A percentile compares a stretch with the other conserved stretches of the same genome.
These are phyloP conservation scores for Diddensiella santjacobensis DNA, from an alignment of 805 yeast species.

Conservation along the genomic window DNA sequence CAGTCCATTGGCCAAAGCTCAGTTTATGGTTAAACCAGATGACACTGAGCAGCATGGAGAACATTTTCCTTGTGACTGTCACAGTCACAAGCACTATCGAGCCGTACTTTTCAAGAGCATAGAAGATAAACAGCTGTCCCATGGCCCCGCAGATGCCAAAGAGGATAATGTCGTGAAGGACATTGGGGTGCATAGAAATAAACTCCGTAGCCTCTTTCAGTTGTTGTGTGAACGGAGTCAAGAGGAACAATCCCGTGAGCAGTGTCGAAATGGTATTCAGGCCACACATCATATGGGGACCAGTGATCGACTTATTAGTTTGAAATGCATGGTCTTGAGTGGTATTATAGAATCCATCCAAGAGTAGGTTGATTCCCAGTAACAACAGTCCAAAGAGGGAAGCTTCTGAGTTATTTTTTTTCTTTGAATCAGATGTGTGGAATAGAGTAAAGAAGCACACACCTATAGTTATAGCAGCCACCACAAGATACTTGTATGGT, in stretches of 20 bases:
- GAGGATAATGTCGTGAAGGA: constrained; percentile 53
- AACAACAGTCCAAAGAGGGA: constrained; percentile 55
- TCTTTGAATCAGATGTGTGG: constrained; percentile 27
- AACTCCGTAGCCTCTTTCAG: constrained; percentile 47
- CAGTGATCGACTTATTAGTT: constrained; percentile 51
- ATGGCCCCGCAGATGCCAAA: constrained; percentile 81
- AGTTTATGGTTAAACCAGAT: constrained; percentile 79
- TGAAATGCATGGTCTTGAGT: constrained; percentile 84
- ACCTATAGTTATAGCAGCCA: constrained; percentile 73
- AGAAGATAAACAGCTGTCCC: constrained; percentile 92
- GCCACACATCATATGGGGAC: constrained; percentile 84
- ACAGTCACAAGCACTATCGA: constrained; percentile 84
- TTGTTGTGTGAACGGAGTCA: constrained; percentile 54
- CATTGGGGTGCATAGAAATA: constrained; percentile 47
- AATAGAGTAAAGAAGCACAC: constrained; percentile 72
- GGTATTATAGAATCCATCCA: constrained; percentile 92
- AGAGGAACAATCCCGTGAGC: constrained; percentile 39
- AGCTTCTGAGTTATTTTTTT: constrained; percentile 23
- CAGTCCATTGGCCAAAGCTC: constrained; percentile 64
- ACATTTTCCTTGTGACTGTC: constrained; percentile 94
- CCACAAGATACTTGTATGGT: constrained; percentile 70
- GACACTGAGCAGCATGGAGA: constrained; percentile 89
- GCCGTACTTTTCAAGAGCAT: constrained; percentile 78
- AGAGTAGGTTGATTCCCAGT: constrained; percentile 57
- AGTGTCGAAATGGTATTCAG: constrained; percentile 46